These are phyloP conservation scores for Lycium ferocissimum DNA, from an alignment of 257 asterid genomes.

Conservation along the genomic window DNA sequence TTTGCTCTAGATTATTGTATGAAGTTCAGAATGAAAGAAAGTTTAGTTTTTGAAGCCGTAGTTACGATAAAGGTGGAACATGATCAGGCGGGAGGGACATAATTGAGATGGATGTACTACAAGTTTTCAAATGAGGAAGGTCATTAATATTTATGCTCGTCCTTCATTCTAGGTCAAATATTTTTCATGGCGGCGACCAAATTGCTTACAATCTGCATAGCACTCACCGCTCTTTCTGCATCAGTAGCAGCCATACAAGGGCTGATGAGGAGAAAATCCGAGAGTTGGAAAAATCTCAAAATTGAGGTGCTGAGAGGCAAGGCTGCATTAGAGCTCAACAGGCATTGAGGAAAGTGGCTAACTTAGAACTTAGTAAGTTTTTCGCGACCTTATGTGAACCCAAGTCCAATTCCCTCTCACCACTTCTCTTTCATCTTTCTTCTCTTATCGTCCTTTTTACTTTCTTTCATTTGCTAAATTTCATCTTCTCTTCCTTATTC, in stretches of 20 bases:
- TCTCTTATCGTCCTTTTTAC: too few species aligned
- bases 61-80: not conserved
- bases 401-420: too few species aligned
- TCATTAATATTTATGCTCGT: not conserved
- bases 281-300: constrained; percentile 67
- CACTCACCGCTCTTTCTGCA: constrained; percentile 48
- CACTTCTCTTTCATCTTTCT: too few species aligned
- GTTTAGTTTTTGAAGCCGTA: not conserved
- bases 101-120: not conserved
- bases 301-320: constrained; percentile 84
- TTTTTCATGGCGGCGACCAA: constrained; percentile 42
- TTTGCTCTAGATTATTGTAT: not conserved
- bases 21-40: not conserved
- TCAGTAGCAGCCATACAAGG: constrained; percentile 48
- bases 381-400: too few species aligned
- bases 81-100: not conserved
- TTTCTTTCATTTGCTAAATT: too few species aligned
- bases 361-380: too few species aligned
- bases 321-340: constrained; percentile 94
- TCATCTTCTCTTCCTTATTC: too few species aligned
- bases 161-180: not conserved
- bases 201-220: constrained; percentile 45
- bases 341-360: constrained; percentile 73
- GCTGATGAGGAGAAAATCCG: constrained; percentile 49
- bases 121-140: not conserved